Percentiles rank a stretch among this genome's conserved stretches.
phyloP scores from a whole-genome alignment of 2,329 filamentous ascomycete species.

The Pseudogymnoascus sp. region DNA sequence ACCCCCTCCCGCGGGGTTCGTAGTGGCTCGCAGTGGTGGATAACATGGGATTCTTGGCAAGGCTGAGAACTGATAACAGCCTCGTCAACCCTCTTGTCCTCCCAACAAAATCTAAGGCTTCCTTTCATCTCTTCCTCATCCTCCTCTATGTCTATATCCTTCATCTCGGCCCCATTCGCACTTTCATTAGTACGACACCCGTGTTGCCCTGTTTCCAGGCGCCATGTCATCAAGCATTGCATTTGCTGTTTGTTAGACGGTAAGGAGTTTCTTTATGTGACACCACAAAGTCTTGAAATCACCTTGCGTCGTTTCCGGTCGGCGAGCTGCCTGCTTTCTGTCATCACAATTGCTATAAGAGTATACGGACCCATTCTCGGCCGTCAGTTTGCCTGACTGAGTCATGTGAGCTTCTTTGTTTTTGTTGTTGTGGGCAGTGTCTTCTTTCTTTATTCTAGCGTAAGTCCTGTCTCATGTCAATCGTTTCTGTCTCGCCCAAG shows the following conservation, averaged over 20 bases:
- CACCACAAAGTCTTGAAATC: background rate
- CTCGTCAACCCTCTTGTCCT: background rate
- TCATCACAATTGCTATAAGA: background rate
- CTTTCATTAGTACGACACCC: background rate
- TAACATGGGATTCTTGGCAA: constrained; percentile 7
- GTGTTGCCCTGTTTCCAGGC: background rate
- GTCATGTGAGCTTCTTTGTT: constrained; percentile 4
- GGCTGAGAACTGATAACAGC: background rate
- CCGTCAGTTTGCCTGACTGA: background rate
- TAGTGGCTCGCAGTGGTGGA: background rate
- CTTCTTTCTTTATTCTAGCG: background rate
- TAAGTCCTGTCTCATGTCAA: background rate
- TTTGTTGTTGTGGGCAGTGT: background rate
- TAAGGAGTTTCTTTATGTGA: constrained; percentile 6
- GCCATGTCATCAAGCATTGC: background rate
- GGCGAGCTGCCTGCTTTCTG: background rate
- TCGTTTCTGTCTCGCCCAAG: background rate
- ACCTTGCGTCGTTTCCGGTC: background rate
- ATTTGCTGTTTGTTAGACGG: background rate
- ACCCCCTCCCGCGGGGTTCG: background rate
- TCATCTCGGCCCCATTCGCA: background rate
- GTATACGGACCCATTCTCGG: background rate
- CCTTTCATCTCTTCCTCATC: background rate
- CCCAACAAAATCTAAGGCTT: background rate
- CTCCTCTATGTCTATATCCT: background rate